phyloP scores from a whole-genome alignment of 495 filamentous ascomycete species.

The Talaromyces ruber region DNA sequence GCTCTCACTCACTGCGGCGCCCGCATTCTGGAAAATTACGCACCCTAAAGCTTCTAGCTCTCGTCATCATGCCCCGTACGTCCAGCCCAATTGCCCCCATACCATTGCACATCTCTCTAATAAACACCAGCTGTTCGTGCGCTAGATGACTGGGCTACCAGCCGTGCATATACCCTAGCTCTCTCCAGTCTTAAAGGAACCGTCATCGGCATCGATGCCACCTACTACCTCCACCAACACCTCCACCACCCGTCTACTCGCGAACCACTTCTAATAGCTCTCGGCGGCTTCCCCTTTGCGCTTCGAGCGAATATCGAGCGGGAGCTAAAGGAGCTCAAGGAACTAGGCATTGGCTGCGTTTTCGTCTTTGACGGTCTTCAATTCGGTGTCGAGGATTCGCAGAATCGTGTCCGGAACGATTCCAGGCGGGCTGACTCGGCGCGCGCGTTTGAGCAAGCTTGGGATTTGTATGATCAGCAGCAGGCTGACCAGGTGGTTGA shows the following conservation, averaged over 20 bases:
- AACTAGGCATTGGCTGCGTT: constrained; percentile 52
- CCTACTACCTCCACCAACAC: constrained; percentile 73
- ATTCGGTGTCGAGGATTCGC: constrained; percentile 59
- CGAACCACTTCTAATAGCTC: constrained; percentile 81
- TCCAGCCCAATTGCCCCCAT: neutral
- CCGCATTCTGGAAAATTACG: constrained; percentile 1
- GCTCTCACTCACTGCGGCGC: neutral
- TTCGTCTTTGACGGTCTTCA: constrained; percentile 90
- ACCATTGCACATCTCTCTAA: neutral
- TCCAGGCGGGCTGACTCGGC: constrained; percentile 21
- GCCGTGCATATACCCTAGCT: constrained; percentile 43
- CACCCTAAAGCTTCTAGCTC: constrained; percentile 14
- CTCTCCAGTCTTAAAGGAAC: constrained; percentile 60
- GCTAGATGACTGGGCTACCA: constrained; percentile 50
- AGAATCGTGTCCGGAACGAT: constrained; percentile 42
- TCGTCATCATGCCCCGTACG: constrained; percentile 35
- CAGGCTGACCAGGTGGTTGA: constrained; percentile 69
- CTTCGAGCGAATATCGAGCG: constrained; percentile 60
- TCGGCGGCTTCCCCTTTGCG: constrained; percentile 82
- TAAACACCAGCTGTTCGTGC: constrained; percentile 31
- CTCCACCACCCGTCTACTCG: constrained; percentile 57
- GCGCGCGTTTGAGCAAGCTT: constrained; percentile 54
- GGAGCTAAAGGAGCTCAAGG: constrained; percentile 61
- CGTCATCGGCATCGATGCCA: constrained; percentile 79
- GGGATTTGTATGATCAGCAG: constrained; percentile 78